These are phyloP conservation scores for Globisporangium heterothallicum DNA, from an alignment of 352 stramenopile genomes.

Conservation along the genomic window DNA sequence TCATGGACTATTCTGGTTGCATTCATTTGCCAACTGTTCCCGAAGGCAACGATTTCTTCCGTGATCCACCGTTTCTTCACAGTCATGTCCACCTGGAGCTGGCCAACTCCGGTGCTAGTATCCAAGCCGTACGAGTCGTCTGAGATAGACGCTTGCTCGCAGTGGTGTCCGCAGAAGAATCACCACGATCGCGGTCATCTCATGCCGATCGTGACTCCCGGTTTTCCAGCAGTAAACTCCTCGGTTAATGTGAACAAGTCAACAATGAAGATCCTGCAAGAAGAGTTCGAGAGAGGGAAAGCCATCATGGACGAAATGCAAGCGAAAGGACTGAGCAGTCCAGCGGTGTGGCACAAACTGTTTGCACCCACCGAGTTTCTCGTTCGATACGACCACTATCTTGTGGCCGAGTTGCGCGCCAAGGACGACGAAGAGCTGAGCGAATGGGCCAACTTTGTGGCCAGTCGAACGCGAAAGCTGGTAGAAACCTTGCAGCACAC, in stretches of 20 bases:
- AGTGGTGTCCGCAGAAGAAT: slow-evolving; percentile 75
- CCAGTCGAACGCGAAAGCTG: slow-evolving; percentile 76
- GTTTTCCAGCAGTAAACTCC: slow-evolving; percentile 80
- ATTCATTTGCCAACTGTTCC: slow-evolving; percentile 86
- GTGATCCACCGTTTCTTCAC: slow-evolving; percentile 81
- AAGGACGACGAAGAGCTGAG: slow-evolving; percentile 49
- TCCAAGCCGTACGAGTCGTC: slow-evolving; percentile 47
- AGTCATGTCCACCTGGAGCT: slow-evolving; percentile 71
- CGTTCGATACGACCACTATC: slow-evolving; percentile 81
- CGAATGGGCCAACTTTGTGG: slow-evolving; percentile 74
- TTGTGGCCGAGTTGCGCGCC: slow-evolving; percentile 56
- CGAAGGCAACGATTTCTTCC: slow-evolving; percentile 59
- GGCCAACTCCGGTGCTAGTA: slow-evolving; percentile 75
- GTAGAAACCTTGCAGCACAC: slow-evolving; percentile 80
- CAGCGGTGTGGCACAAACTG: slow-evolving; percentile 67
- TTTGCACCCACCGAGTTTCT: slow-evolving; percentile 73
- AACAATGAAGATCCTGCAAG: slow-evolving; percentile 63
- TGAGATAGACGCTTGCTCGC: slow-evolving; percentile 26
- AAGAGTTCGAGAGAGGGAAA: slow-evolving; percentile 73
- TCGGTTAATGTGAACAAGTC: slow-evolving; percentile 79
- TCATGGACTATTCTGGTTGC: slow-evolving; percentile 84
- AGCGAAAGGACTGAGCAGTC: slow-evolving; percentile 51
- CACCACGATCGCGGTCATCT: slow-evolving; percentile 73
- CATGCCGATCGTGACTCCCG: slow-evolving; percentile 86
- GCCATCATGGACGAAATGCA: slow-evolving; percentile 73